These are phyloP conservation scores for Suillus sp. DNA, from an alignment of 768 basidiomycete genomes.

Conservation along the genomic window DNA sequence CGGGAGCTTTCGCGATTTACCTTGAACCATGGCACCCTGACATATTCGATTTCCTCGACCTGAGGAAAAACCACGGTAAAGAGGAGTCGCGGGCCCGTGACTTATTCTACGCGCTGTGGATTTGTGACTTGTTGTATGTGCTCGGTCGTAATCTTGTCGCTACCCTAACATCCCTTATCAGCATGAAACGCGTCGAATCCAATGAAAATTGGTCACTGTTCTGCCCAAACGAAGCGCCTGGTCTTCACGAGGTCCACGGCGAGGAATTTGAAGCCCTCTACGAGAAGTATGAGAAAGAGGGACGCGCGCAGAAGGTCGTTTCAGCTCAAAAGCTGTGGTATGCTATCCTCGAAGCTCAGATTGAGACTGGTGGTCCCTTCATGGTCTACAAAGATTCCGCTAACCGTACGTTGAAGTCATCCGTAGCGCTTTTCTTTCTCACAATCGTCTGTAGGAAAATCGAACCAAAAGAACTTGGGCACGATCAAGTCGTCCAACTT, in stretches of 20 bases:
- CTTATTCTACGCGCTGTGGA: constrained; percentile 98
- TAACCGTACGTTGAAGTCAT: constrained; percentile 61
- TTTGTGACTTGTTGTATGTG: constrained; percentile 90
- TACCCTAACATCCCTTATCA: constrained; percentile 28
- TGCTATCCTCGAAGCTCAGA: constrained; percentile 93
- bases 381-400: constrained; percentile 98
- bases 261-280: constrained; percentile 88
- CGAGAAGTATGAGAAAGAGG: constrained; percentile 87
- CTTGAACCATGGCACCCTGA: constrained; percentile 99
- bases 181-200: constrained; percentile 95
- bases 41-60: constrained; percentile 95
- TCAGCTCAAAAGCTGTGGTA: constrained; percentile 99
- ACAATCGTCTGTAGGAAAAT: constrained; percentile 66
- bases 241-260: constrained; percentile 84
- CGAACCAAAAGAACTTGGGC: constrained; percentile 97
- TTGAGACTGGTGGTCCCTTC: constrained; percentile 98
- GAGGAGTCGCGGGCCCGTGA: constrained; percentile 96
- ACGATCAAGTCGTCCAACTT: constrained; percentile 99
- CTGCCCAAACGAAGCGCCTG: constrained; percentile 96
- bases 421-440: constrained; percentile 2
- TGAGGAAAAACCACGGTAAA: constrained; percentile 98
- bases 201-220: constrained; percentile 94
- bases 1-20: constrained; percentile 98
- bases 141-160: not conserved
- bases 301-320: constrained; percentile 79